These are phyloP conservation scores for Extremus antarcticus DNA, from an alignment of 495 filamentous ascomycete genomes.

Conservation along the genomic window DNA sequence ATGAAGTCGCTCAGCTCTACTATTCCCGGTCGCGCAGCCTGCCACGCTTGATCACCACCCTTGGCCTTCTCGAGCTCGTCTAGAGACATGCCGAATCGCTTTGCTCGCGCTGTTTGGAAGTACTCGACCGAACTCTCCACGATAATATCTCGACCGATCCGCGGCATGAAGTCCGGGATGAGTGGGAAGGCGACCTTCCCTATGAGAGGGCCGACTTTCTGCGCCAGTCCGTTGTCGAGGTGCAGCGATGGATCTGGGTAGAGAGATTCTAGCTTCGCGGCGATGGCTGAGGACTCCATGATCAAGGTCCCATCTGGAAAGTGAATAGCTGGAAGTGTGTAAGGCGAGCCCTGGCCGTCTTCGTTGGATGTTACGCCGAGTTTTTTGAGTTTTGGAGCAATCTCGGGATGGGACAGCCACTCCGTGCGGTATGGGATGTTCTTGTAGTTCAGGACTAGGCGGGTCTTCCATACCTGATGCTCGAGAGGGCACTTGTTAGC, in stretches of 20 bases:
- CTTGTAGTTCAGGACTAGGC: slow-evolving; percentile 51
- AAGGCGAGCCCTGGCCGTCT: slow-evolving; percentile 24
- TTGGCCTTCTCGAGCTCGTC: slow-evolving; percentile 30
- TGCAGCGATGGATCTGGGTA: slow-evolving; percentile 44
- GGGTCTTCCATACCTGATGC: slow-evolving; percentile 41
- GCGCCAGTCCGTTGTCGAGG: slow-evolving; percentile 38
- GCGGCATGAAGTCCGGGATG: slow-evolving; percentile 25
- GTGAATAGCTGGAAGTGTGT: slow-evolving; percentile 45
- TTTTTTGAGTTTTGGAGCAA: slow-evolving; percentile 36
- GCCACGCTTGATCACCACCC: slow-evolving; percentile 31
- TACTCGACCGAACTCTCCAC: slow-evolving; percentile 32
- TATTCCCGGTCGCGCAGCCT: slow-evolving; percentile 28
- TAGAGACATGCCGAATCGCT: slow-evolving; percentile 35
- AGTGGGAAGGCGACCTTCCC: slow-evolving; percentile 21
- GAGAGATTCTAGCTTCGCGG: slow-evolving; percentile 37
- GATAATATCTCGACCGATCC: slow-evolving; percentile 32
- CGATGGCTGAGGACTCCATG: slow-evolving; percentile 49
- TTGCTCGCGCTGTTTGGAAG: slow-evolving; percentile 35
- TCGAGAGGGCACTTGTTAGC: too few relatives aligned
- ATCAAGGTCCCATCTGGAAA: slow-evolving; percentile 42
- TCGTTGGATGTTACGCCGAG: slow-evolving; percentile 34
- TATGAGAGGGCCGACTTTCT: slow-evolving; percentile 25
- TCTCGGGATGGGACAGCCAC: slow-evolving; percentile 56
- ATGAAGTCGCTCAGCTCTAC: slow-evolving; percentile 37
- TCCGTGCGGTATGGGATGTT: slow-evolving; percentile 50